Conservation (phyloP, 2,329 filamentous ascomycete species). For the Arthrobotrys entomopaga region DNA sequence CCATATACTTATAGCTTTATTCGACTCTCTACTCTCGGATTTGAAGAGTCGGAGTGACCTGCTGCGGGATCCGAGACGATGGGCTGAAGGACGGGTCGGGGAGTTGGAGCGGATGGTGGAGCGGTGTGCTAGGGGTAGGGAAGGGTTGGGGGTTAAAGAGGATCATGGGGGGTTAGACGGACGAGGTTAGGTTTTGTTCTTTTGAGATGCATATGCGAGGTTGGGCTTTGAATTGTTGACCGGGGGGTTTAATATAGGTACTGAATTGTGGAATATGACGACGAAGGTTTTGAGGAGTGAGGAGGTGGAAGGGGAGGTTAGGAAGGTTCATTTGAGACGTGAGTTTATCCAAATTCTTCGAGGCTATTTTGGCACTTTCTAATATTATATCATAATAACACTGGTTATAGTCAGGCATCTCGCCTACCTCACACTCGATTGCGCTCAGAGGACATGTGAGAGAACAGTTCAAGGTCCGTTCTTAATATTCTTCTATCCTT, state of each 20-base stretch:
- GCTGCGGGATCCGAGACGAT: constrained; percentile 17
- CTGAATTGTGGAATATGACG: constrained; percentile 48
- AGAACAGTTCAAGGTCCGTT: constrained; percentile 46
- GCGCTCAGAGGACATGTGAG: constrained; percentile 51
- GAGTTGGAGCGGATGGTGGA: constrained; percentile 25
- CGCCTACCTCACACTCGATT: constrained; percentile 49
- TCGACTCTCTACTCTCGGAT: constrained; percentile 8
- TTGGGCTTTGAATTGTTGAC: constrained; percentile 7
- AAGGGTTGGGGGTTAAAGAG: constrained; percentile 24
- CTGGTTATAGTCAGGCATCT: constrained; percentile 45
- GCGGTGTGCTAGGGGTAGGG: constrained; percentile 39
- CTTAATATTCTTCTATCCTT: neutral
- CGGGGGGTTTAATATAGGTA: constrained; percentile 21
- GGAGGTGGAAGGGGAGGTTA: constrained; percentile 35
- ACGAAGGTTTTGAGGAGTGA: constrained; percentile 54
- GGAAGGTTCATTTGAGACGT: constrained; percentile 29
- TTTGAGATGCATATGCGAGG: neutral
- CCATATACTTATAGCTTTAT: constrained; percentile 5
- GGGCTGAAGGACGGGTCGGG: constrained; percentile 19
- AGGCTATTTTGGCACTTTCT: no score
- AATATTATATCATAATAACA: no score
- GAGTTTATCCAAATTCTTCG: constrained; percentile 2
- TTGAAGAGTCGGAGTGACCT: constrained; percentile 25
- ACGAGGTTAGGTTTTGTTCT: constrained; percentile 24
- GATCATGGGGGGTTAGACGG: constrained; percentile 45